Base-by-base conservation (phyloP, 306 rosid species). In the Cicer judaicum region DNA sequence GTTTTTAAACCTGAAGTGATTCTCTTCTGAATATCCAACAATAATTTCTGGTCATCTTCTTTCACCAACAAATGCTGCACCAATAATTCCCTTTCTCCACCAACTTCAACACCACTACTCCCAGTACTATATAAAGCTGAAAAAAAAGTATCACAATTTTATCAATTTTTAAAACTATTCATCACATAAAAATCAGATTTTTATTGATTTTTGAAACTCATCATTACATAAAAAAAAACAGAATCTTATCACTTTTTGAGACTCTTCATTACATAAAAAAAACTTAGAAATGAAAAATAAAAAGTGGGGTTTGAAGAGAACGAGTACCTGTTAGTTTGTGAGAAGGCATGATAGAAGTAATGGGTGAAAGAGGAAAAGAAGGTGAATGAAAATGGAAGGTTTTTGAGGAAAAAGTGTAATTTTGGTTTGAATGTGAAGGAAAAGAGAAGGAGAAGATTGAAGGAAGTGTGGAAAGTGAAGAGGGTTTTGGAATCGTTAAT, bases 41-140 rank as follows among this genome's bases (percentile, higher is more conserved):
- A 84, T 41, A 93, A 88, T 78, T 86, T 89, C 72, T 78, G 84
- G 80, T 89, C 90, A 78, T 83, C 85, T 72, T 91, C 98, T 74
- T 89, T 89, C 53, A 93, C 88, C 80, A 93, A 91, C 84, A 93
- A 82, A 84, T 93, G 98, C 82, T 91, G 96, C 81, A 91, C 96
- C 92, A 91, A 79, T 70, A 93, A 73, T 83, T 91, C 98, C 84
- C 89, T 79, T 52, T 66, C 40, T 1, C 56, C 84, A 61, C 76
- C 84, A 83, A 78, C 77, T 73, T 82, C 88, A 70, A 80, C 78
- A 70, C 69, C 69, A 78, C 82, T 70, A 76, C 86, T 62, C 64
- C 85, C 81, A 9, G 89, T 74, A 70, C 93, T 80, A 79, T 79
- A 81, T 1, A 87, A 83, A 72, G 92, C 98, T 93, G 96, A 80